Evolutionary conservation across 257 asterid species (phyloP), one percentile per base, ranked within the genome.

Genomic region (Hygrophila difformis): DNA sequence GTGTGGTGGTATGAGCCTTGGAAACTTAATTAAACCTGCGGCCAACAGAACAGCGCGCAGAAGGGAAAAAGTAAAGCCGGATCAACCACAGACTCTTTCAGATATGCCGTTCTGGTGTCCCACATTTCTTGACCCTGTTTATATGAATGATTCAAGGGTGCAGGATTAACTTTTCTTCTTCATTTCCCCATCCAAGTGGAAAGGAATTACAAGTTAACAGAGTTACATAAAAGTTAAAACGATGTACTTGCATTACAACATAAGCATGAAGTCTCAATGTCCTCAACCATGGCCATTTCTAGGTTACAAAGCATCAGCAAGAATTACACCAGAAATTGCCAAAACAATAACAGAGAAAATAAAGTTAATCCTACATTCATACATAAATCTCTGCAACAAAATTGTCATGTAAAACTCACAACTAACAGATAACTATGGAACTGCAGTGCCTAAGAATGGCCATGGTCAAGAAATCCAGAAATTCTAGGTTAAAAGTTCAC

Each of bases 81-180:
- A 39, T 18, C 11, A 54, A 54, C 6, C 46, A 38, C 14, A 43
- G 49, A 41, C 44, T 41, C 58, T 59, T 41, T 35, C 56, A 41
- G 19, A 45, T 33, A 45, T 28, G 18, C 49, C 57, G 29, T 51
- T 10, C 3, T 5, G 38, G 14, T 35, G 45, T 35, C 53, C 45
- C 18, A 49, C 55, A 59, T 53, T 47, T 47, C 17, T 19, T 34
- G 35, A 51, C 8, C 12, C 37, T 33, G 37, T 33, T 33, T 13
- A 26, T 52, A 62, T 60, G 35, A 39, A 49, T 45, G 53, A 12
- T 38, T 53, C 41, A 57, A 47, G 43, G 41, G 23, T 5, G 8
- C 38, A 20, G 3, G 23, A 59, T 47, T 39, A 33, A 44, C 36
- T 18, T 21, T 6, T 18, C 9, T 46, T 16, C 16, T 13, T 43